Percentiles rank a stretch among this genome's conserved stretches.
Evolutionary conservation across 73 alveolate genomes (phyloP).

Genomic region (Loxodes magnus): DNA sequence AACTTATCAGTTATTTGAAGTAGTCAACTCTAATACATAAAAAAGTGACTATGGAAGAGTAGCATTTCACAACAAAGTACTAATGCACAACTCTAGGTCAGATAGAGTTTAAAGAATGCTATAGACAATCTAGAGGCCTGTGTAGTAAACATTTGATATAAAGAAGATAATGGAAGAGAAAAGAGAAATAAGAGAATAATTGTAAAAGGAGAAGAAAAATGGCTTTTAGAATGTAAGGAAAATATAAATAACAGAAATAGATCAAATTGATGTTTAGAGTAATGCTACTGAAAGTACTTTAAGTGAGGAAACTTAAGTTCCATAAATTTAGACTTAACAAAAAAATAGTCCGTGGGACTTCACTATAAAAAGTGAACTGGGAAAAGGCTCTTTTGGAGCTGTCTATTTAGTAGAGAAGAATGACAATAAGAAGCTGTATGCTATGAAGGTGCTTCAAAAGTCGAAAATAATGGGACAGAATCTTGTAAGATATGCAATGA

Average conservation of each 20-base stretch:
- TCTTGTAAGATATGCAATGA: conserved; percentile 70
- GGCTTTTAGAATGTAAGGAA: background rate
- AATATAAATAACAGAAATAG: background rate
- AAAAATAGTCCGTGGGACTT: conserved; percentile 53
- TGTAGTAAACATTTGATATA: too few relatives aligned
- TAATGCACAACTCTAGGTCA: conserved; percentile 30
- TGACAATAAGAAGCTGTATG: conserved; percentile 50
- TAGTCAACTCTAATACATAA: conserved; percentile 26
- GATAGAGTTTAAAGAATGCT: conserved; percentile 28
- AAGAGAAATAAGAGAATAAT: background rate
- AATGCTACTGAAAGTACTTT: background rate
- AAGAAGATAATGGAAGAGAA: too few relatives aligned
- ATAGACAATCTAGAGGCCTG: conserved; percentile 8
- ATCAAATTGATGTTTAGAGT: background rate
- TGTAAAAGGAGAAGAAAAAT: background rate
- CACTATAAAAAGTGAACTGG: conserved; percentile 56
- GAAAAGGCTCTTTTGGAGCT: conserved; percentile 83
- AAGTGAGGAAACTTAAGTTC: background rate
- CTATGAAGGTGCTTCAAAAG: conserved; percentile 86
- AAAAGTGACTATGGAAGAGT: conserved; percentile 48
- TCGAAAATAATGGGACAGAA: conserved; percentile 72
- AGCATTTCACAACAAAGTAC: conserved; percentile 15
- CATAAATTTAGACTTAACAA: conserved; percentile 6
- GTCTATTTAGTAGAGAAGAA: conserved; percentile 84
- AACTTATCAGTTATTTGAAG: conserved; percentile 21